phyloP scores from a whole-genome alignment of 139 green algal genomes.

The Axilococcus clingmanii region DNA sequence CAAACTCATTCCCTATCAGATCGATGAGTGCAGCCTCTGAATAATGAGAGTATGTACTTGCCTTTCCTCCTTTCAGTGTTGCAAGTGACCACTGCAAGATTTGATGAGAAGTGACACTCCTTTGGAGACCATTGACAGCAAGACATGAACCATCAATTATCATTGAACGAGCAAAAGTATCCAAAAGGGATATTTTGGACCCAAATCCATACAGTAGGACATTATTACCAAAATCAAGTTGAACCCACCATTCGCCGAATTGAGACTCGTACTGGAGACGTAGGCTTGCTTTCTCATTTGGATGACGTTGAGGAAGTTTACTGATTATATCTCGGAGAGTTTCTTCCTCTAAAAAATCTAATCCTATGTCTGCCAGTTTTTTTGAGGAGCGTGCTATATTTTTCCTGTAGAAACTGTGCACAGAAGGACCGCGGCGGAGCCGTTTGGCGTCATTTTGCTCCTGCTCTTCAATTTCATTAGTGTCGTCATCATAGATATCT shows the following conservation, averaged over 20 bases:
- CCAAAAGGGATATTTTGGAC: conserved; percentile 63
- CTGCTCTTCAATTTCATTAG: conserved; percentile 3
- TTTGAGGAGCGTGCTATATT: not conserved
- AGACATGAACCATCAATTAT: conserved; percentile 29
- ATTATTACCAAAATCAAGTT: conserved; percentile 36
- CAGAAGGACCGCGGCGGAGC: no score
- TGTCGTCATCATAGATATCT: not conserved
- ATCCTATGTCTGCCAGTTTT: not conserved
- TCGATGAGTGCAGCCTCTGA: conserved; percentile 5
- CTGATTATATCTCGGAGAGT: conserved; percentile 3
- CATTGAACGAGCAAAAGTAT: conserved; percentile 40
- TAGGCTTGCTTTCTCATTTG: conserved; percentile 15
- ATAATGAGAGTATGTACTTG: not conserved
- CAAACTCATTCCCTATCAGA: conserved; percentile 21
- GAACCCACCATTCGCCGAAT: conserved; percentile 4
- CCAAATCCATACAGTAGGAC: conserved; percentile 81
- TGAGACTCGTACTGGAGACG: not conserved
- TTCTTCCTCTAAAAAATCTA: conserved; percentile 5
- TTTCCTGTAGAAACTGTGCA: no score
- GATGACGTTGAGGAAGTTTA: conserved; percentile 2
- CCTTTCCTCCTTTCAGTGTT: conserved; percentile 3
- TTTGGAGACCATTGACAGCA: conserved; percentile 39
- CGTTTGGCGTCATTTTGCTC: no score
- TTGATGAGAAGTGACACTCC: conserved; percentile 34
- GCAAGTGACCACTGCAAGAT: conserved; percentile 16